Base-by-base conservation (phyloP, 129 eudicot species). In the Calendula officinalis region DNA sequence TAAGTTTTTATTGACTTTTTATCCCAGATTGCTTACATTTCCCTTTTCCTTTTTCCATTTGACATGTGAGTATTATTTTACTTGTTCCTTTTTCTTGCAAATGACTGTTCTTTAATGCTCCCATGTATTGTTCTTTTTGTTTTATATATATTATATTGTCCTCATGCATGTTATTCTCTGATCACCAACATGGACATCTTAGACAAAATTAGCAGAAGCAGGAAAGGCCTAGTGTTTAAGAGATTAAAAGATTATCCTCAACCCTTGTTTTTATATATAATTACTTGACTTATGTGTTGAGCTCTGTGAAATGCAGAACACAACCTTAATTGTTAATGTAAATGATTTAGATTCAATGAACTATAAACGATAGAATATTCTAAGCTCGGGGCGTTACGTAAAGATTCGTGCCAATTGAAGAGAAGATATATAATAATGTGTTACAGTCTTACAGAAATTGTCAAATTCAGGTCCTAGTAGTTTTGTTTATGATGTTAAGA, bases 41-140 rank as follows among this genome's bases (percentile, higher is more conserved):
- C 66, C 6, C 10, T 10, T 42, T 11, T 17, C 16, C 41, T 52
- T 6, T 8, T 14, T 60, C 48, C 39, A 7, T 35, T 63, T 33
- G 45, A 64, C 8, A 7, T 33, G 34, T 64, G 34, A 49, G 34
- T 53, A 53, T 8, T 53, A 53, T 53, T 53, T 64, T 32, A 62
- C 55, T 62, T n/a, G 68, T 42, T 64, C n/a, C 56, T 14, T 40
- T 63, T 63, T 34, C 68, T 63, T 63, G 69, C 44, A 63, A 33
- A 64, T 47, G 57, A 17, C 50, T 47, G 66, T 60, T 27, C 12
- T 60, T 60, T 60, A 22, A 50, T 44, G 66, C 66, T 60, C 64
- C 64, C 37, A 41, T 40, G 66, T 41, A 40, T 17, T 60, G 50
- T 60, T 60, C 37, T 60, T 60, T 41, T 10, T 11, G 10, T 60